Evolutionary conservation across 2,329 filamentous ascomycete genomes (phyloP), one percentile per base, ranked within the genome.

Genomic region (Xylaria sp.): DNA sequence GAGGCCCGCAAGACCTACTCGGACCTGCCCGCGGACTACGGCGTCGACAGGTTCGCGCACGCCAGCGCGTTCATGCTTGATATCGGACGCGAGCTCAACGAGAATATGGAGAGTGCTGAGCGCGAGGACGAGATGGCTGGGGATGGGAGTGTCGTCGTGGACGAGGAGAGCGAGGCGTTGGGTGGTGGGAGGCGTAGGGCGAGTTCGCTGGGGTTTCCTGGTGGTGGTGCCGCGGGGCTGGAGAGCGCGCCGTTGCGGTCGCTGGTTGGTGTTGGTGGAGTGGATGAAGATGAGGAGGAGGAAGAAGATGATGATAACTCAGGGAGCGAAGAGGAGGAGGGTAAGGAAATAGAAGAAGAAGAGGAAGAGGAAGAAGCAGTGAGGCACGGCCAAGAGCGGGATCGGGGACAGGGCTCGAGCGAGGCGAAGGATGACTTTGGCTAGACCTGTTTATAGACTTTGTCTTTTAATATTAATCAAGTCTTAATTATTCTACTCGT

Each of bases 1-100:
- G 87, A 90, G 66, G 91, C 91, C 3, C 77, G 80, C 27, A 78
- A 74, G 49, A 83, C 81, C 69, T 89, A 88, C 71, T 77, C 79
- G 6, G 75, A 79, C 11, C 73, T 87, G 19, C 77, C 80, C 1
- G 75, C 80, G 49, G 79, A 81, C 52, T 77, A 83, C 13, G 85
- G 83, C 25, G 80, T 87, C 46, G 74, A 79, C 55, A 78, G 79
- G 29, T 88, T 87, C 62, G 71, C 67, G 0, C 70, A 73, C 9
- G 86, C 87, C 0, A 81, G 78, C 57, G 78, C 79, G 2, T 85
- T 85, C 62, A 77, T 88, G 68, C 74, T 79, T 10, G 77, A 77
- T 1, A 76, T 89, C 48, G 80, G 87, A 54, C 77, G 78, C 51
- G 77, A 77, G 57, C 71, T 86, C 1, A 80, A 81, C 58, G 76